These are phyloP conservation scores for Isatis tinctoria DNA, from an alignment of 345 rosid genomes.

Conservation along the genomic window DNA sequence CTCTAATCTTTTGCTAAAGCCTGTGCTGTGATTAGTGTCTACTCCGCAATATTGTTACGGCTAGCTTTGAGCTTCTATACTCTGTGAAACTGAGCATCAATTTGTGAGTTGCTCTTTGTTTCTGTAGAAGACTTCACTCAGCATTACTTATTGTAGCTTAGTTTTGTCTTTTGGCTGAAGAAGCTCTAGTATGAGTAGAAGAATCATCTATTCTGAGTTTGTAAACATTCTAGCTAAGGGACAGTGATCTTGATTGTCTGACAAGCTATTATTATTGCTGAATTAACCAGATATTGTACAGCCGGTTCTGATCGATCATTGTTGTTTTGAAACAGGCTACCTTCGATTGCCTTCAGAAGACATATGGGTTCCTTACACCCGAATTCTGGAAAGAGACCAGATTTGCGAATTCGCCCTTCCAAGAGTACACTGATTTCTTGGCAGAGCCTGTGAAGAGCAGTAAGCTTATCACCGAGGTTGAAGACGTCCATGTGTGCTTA, in stretches of 20 bases:
- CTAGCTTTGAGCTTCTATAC: neutral
- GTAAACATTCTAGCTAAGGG: no score
- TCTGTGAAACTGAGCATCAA: no score
- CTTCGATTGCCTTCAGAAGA: no score
- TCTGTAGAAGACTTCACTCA: neutral
- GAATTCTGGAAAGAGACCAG: slow-evolving; percentile 6
- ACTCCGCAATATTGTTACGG: neutral
- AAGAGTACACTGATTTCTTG: slow-evolving; percentile 4
- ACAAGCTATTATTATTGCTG: neutral
- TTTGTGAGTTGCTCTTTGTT: neutral
- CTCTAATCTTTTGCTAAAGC: neutral
- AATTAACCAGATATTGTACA: no score
- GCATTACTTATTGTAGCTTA: neutral
- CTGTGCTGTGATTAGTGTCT: neutral
- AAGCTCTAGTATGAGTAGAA: no score
- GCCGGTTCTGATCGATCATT: neutral
- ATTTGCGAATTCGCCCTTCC: neutral
- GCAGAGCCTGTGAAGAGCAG: neutral
- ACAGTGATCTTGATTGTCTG: neutral
- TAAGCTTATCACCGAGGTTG: neutral
- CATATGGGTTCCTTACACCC: no score
- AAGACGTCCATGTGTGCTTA: no score
- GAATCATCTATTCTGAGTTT: no score
- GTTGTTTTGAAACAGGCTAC: no score
- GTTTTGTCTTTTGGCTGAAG: no score